Conservation (phyloP, 805 yeast genomes). For the Kuraishia piskuri region DNA sequence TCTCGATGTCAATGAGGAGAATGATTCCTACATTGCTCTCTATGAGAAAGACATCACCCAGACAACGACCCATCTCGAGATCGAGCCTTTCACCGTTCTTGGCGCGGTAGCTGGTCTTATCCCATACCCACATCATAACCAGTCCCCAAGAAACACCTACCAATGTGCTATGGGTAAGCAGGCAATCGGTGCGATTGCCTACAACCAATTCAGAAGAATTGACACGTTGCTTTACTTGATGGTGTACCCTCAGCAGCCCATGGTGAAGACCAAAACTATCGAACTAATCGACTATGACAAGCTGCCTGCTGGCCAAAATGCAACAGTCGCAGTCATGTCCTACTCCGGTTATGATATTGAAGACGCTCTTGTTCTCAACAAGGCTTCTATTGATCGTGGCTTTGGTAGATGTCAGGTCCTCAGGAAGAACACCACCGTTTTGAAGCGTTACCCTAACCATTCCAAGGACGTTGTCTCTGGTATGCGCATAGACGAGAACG, state of each 20-base stretch:
- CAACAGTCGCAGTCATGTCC: slow-evolving; percentile 98
- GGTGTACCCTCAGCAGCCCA: slow-evolving; percentile 99
- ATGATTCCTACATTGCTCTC: slow-evolving; percentile 86
- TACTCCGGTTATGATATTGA: slow-evolving; percentile 99
- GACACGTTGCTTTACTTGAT: slow-evolving; percentile 88
- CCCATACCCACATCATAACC: slow-evolving; percentile 91
- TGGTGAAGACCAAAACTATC: slow-evolving; percentile 96
- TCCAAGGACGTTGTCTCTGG: slow-evolving; percentile 89
- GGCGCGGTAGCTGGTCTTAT: slow-evolving; percentile 92
- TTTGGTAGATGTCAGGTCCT: slow-evolving; percentile 97
- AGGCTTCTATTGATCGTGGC: slow-evolving; percentile 90
- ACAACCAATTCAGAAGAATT: slow-evolving; percentile 91
- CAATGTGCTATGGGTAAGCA: slow-evolving; percentile 98
- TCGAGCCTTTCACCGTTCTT: slow-evolving; percentile 87
- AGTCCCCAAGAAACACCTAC: slow-evolving; percentile 86
- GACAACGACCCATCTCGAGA: slow-evolving; percentile 80
- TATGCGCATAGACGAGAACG: slow-evolving; percentile 77
- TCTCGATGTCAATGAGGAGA: slow-evolving; percentile 94
- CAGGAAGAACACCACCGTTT: slow-evolving; percentile 79
- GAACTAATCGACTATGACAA: slow-evolving; percentile 94
- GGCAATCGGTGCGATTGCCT: slow-evolving; percentile 99
- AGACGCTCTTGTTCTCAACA: slow-evolving; percentile 93
- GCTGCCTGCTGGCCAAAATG: slow-evolving; percentile 97
- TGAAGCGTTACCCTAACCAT: slow-evolving; percentile 90
- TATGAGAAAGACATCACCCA: slow-evolving; percentile 60